Percentiles rank a stretch among this genome's conserved stretches.
Conservation (phyloP, 1,139 yeast species). For the Yamadazyma trypodendri region DNA sequence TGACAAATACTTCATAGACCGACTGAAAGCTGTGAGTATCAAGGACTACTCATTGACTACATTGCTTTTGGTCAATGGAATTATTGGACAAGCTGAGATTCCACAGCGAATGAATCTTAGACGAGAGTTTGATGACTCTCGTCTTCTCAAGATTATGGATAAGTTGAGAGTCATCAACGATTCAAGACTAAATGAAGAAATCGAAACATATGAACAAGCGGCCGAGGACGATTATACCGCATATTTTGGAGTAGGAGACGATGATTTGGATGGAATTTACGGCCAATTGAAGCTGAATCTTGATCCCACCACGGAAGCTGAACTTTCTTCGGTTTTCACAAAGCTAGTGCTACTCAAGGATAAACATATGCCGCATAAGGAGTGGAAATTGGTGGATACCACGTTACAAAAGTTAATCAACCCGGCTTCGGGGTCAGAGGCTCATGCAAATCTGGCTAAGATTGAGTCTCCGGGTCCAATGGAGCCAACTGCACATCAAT, state of each 20-base stretch:
- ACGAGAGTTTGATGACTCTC: slow-evolving; percentile 40
- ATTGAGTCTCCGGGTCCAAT: too few species aligned
- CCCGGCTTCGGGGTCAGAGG: too few species aligned
- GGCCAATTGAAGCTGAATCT: slow-evolving; percentile 15
- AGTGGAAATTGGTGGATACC: not conserved
- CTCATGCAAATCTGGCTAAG: too few species aligned
- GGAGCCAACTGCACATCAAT: not conserved
- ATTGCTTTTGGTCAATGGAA: slow-evolving; percentile 41
- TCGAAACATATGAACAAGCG: slow-evolving; percentile 39
- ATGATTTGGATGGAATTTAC: slow-evolving; percentile 20
- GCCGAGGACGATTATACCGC: slow-evolving; percentile 42
- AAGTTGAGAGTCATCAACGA: slow-evolving; percentile 35
- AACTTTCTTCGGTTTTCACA: slow-evolving; percentile 12
- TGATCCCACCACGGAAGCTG: slow-evolving; percentile 14
- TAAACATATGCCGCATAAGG: not conserved
- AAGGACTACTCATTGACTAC: slow-evolving; percentile 47
- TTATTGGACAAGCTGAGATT: slow-evolving; percentile 36
- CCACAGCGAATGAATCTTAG: slow-evolving; percentile 35
- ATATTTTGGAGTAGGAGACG: slow-evolving; percentile 15
- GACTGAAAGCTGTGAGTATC: slow-evolving; percentile 15
- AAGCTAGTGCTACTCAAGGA: slow-evolving; percentile 1
- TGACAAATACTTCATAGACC: slow-evolving; percentile 26
- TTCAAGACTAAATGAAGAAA: slow-evolving; percentile 43
- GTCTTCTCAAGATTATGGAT: slow-evolving; percentile 39
- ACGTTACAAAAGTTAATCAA: not conserved